These are phyloP conservation scores for Oryza punctata DNA, from an alignment of 176 grass and related monocot species.

Conservation along the genomic window DNA sequence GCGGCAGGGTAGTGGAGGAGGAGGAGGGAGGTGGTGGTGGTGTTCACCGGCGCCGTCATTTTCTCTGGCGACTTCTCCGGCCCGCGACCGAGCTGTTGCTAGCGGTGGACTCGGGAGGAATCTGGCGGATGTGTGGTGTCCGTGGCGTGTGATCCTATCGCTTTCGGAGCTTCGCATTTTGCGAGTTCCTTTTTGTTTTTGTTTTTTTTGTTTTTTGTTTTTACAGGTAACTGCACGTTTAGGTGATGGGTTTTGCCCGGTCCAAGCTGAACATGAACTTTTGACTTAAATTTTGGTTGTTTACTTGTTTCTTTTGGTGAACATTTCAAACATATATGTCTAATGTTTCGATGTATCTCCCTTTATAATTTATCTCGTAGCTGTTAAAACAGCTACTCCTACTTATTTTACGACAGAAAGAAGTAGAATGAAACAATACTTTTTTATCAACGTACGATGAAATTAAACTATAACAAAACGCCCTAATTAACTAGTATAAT, in stretches of 20 bases:
- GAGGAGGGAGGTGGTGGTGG: constrained; percentile 20
- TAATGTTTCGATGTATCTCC: too few relatives aligned
- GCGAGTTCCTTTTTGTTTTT: not conserved
- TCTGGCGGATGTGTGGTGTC: not conserved
- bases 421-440: too few relatives aligned
- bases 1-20: constrained; percentile 1
- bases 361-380: too few relatives aligned
- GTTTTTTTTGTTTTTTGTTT: too few relatives aligned
- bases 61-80: constrained; percentile 3
- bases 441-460: too few relatives aligned
- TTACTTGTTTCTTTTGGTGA: not conserved
- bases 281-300: not conserved
- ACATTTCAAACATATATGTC: not conserved
- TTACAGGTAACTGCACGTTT: not conserved
- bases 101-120: constrained; percentile 9
- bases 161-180: not conserved
- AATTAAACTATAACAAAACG: too few relatives aligned
- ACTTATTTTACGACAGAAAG: too few relatives aligned
- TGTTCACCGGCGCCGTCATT: constrained; percentile 36
- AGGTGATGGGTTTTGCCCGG: constrained; percentile 5
- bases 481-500: too few relatives aligned
- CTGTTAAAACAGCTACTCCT: too few relatives aligned
- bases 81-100: constrained; percentile 9
- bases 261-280: not conserved
- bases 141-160: constrained; percentile 2